Percentiles rank a stretch among this genome's conserved stretches.
These are phyloP conservation scores for Ceratocystis destructans DNA, from an alignment of 2,329 filamentous ascomycete genomes.

Conservation along the genomic window DNA sequence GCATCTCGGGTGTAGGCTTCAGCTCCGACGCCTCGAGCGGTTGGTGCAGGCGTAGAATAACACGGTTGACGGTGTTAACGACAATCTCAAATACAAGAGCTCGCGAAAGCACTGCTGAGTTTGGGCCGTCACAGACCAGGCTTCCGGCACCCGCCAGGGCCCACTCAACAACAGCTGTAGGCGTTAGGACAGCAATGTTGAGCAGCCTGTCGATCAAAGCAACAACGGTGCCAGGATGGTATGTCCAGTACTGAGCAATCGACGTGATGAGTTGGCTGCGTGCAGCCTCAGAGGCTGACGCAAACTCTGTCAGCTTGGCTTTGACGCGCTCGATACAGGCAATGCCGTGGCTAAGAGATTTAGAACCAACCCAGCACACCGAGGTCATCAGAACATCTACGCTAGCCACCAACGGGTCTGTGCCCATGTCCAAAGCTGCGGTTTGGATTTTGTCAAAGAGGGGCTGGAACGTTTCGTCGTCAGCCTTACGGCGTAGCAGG, in stretches of 20 bases:
- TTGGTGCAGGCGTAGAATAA: conserved; percentile 13
- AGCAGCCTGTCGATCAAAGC: conserved; percentile 92
- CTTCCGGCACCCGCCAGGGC: conserved; percentile 49
- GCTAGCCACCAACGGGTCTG: conserved; percentile 72
- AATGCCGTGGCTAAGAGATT: conserved; percentile 89
- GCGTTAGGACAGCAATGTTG: conserved; percentile 90
- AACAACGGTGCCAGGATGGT: conserved; percentile 82
- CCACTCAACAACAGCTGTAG: conserved; percentile 78
- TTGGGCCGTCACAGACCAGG: conserved; percentile 34
- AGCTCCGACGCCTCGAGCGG: conserved; percentile 14
- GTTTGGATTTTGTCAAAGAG: conserved; percentile 69
- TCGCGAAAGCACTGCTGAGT: conserved; percentile 55
- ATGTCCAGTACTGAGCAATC: conserved; percentile 84
- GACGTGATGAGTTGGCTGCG: conserved; percentile 79
- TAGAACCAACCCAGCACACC: conserved; percentile 85
- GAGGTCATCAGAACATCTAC: conserved; percentile 90
- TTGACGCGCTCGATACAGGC: conserved; percentile 94
- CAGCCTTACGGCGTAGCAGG: conserved; percentile 69
- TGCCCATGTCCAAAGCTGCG: conserved; percentile 54
- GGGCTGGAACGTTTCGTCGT: conserved; percentile 74
- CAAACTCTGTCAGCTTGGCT: conserved; percentile 69
- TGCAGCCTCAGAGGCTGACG: conserved; percentile 58
- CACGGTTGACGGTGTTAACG: conserved; percentile 56
- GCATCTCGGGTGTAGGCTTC: conserved; percentile 1
- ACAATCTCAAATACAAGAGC: conserved; percentile 82